These are phyloP conservation scores for Spatholobus suberectus DNA, from an alignment of 306 rosid genomes.

Conservation along the genomic window DNA sequence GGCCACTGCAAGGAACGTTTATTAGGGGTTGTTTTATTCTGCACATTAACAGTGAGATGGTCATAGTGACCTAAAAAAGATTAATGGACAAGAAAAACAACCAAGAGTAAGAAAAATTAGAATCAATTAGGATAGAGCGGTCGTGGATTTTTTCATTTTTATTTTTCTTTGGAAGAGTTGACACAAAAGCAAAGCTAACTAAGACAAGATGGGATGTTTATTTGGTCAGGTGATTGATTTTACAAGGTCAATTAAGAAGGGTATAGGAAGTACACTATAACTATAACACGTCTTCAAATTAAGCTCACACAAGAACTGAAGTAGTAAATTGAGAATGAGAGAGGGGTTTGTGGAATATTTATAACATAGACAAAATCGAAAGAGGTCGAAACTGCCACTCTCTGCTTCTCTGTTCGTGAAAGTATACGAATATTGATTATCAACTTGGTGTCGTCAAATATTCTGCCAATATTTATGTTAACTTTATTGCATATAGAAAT, in stretches of 20 bases:
- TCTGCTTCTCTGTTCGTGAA: constrained; percentile 33
- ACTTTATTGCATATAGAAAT: constrained; percentile 42
- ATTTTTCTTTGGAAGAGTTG: no score
- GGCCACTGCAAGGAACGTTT: constrained; percentile 49
- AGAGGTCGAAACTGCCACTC: constrained; percentile 39
- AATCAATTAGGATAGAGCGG: no score
- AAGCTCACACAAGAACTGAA: constrained; percentile 10
- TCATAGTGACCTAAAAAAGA: constrained; percentile 31
- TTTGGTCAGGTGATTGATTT: no score
- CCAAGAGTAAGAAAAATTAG: no score
- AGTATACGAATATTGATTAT: constrained; percentile 36
- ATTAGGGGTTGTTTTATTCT: constrained; percentile 47
- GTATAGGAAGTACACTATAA: no score
- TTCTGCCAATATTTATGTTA: constrained; percentile 38
- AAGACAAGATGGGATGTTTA: background rate
- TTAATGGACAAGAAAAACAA: background rate
- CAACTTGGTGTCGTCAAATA: constrained; percentile 51
- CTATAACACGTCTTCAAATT: no score
- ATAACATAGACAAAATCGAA: constrained; percentile 35
- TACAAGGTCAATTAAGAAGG: background rate
- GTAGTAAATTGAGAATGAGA: constrained; percentile 27
- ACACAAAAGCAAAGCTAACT: no score
- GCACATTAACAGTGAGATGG: constrained; percentile 51
- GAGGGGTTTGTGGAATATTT: constrained; percentile 26
- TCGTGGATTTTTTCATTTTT: no score